Evolutionary conservation across 371 early-diverging fungal genomes (phyloP), one percentile per base, ranked within the genome.

Genomic region (Rhizopus delemar): DNA sequence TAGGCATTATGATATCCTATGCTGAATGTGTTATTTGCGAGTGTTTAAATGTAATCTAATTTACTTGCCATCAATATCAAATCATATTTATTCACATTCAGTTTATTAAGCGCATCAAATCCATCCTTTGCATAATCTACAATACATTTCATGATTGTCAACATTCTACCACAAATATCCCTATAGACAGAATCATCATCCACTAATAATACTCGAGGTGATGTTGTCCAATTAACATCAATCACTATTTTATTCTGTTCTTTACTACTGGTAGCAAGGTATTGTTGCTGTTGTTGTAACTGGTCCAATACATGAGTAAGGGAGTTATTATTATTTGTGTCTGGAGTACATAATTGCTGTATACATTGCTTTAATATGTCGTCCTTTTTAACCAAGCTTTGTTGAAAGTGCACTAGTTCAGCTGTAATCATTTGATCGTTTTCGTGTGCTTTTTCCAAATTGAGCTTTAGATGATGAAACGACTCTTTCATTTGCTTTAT

Each of bases 91-190:
- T 81, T 80, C 5, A 74, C 34, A 16, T 79, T 79, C 81, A 85
- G 80, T 49, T 82, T 83, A 41, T 83, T 75, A 6, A 92, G 78
- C 5, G 92, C 92, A 34, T 82, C 86, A 8, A 86, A 63, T 6
- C 92, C 92, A 66, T 92, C 91, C 28, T 76, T 81, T 9, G 88
- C 92, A 22, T 88, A 70, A 64, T 90, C 90, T 59, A 88, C 82
- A 0, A 80, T 69, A 60, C 90, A 90, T 3, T 90, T 90, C 72
- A 90, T 84, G 2, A 88, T 67, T 53, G 83, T 74, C 4, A 92
- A 68, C 8, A 88, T 54, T 51, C 81, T 83, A 3, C 86, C 77
- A 46, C 86, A 85, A 4, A 92, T 49, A 15, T 78, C 77, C 43
- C 90, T 84, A 63, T 86, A 86, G 5, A 82, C 83, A 22, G 82